A percentile compares a stretch with the other conserved stretches of the same genome.
These are phyloP conservation scores for Serendipita vermifera DNA, from an alignment of 768 basidiomycete species.

Conservation along the genomic window DNA sequence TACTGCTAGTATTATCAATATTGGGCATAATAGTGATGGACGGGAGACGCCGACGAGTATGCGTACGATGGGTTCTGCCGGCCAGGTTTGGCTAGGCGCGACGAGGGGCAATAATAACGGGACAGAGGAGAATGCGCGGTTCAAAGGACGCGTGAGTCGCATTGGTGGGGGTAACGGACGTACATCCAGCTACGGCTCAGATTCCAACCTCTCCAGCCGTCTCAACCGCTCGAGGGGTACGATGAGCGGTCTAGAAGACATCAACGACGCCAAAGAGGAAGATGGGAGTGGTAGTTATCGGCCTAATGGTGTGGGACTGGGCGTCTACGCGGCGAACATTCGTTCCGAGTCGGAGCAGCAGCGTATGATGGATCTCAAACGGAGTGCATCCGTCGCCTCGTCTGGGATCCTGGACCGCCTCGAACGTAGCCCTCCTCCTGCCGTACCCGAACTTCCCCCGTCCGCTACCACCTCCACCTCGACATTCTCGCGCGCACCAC, in stretches of 20 bases:
- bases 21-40: too few relatives aligned
- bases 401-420: conserved; percentile 5
- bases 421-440: neutral
- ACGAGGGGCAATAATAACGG: too few relatives aligned
- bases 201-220: neutral
- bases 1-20: too few relatives aligned
- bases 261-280: neutral
- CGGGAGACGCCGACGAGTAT: neutral
- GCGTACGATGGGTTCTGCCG: neutral
- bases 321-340: neutral
- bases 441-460: conserved; percentile 3
- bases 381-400: conserved; percentile 1
- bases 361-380: neutral
- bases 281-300: neutral
- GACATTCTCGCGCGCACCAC: too few relatives aligned
- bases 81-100: conserved; percentile 5
- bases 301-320: neutral
- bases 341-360: neutral
- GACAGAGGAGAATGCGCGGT: neutral
- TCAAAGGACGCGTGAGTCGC: neutral
- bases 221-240: neutral
- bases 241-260: too few relatives aligned
- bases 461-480: too few relatives aligned
- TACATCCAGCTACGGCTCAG: too few relatives aligned
- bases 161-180: too few relatives aligned